Evolutionary conservation across 2,329 filamentous ascomycete species (phyloP), one percentile per base, ranked within the genome.

Genomic region (Ciborinia camelliae): DNA sequence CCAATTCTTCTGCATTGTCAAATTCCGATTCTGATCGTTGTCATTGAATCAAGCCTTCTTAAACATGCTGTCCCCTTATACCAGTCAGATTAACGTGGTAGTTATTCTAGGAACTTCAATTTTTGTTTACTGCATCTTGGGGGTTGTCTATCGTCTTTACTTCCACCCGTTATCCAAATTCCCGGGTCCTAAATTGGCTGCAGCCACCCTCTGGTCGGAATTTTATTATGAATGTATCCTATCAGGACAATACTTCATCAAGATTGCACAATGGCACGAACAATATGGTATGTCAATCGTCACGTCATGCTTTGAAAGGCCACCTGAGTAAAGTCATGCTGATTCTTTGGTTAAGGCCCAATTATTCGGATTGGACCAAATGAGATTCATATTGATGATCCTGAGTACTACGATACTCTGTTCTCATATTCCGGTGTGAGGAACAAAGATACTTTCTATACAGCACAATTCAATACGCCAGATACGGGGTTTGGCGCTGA

Each of bases 401-500:
- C 70, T 12, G 65, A 70, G 9, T 71, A 68, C 64, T 72, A 70
- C 41, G 69, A 72, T 14, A 60, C 63, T 23, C 20, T 72, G 4
- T 71, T 71, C 53, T 65, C 64, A 7, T 35, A 65, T 26, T 32
- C 62, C 47, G 62, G 53, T 18, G 41, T 58, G 41, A 55, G 68
- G 10, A 63, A 68, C 57, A 68, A 66, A 55, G 67, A 63, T 48
- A 48, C 28, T 26, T 71, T 62, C 54, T 71, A 57, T 35, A 58
- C 65, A 30, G 60, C 59, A 15, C 66, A 68, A 41, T 58, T 58
- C 14, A 58, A 58, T 18, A 58, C 55, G 12, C 55, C 55, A 26
- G 55, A 47, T 35, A 47, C 55, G 7, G 63, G 32, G 8, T 72
- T 73, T 53, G 68, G 66, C 15, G 69, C 72, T 3, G 66, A 64